Percentiles rank a stretch among this genome's conserved stretches.
phyloP scores from a whole-genome alignment of 805 yeast genomes.

The Sugiyamaella qingdaonensis region DNA sequence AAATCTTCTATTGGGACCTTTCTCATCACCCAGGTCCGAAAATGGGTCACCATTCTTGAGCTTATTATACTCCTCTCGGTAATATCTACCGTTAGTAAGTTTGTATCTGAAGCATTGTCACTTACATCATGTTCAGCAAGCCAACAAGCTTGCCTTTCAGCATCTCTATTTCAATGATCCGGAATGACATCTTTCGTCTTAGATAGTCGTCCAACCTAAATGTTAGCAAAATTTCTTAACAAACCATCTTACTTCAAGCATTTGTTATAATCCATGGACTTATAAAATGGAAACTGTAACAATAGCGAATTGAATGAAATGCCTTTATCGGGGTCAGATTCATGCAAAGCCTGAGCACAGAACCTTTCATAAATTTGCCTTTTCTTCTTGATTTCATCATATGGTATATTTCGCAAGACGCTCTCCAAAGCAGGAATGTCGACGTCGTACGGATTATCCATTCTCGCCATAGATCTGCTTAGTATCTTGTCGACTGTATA shows the following conservation, averaged over 20 bases:
- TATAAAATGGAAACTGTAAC: constrained; percentile 68
- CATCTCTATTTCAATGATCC: constrained; percentile 25
- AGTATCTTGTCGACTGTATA: constrained; percentile 49
- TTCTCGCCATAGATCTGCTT: constrained; percentile 43
- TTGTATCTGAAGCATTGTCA: not conserved
- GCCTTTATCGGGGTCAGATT: constrained; percentile 56
- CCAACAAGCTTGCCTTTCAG: constrained; percentile 20
- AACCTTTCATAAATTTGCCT: constrained; percentile 57
- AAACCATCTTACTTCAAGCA: constrained; percentile 48
- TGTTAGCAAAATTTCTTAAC: constrained; percentile 6
- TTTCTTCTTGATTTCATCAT: constrained; percentile 49
- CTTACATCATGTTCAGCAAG: constrained; percentile 19
- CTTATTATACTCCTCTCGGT: not conserved
- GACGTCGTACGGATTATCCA: constrained; percentile 38
- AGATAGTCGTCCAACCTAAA: constrained; percentile 31
- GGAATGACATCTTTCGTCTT: constrained; percentile 27
- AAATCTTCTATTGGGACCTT: not conserved
- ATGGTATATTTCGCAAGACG: constrained; percentile 52
- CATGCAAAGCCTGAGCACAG: constrained; percentile 61
- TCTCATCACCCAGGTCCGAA: not conserved
- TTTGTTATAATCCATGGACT: constrained; percentile 69
- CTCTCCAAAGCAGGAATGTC: constrained; percentile 51
- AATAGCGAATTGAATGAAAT: constrained; percentile 62
- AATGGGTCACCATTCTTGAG: not conserved
- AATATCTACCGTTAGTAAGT: not conserved